Evolutionary conservation across 148 eudicot genomes (phyloP).

Genomic region (Silene conica): DNA sequence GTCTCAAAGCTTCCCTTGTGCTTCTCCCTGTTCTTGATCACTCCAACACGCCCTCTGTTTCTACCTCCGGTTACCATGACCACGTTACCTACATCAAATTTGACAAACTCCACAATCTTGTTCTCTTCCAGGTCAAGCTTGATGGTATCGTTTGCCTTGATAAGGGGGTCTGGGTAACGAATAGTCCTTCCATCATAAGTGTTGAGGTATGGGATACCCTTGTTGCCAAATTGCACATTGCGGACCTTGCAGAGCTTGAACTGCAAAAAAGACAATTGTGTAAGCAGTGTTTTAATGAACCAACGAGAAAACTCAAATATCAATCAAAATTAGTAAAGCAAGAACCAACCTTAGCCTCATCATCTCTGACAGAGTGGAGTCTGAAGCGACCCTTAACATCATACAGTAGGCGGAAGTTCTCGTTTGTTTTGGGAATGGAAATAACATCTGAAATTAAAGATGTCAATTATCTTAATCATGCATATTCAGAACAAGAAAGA

Average conservation of each 20-base stretch:
- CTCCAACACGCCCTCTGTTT: conserved; percentile 58
- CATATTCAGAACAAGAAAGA: too few relatives aligned
- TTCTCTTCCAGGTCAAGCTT: conserved; percentile 46
- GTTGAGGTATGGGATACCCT: conserved; percentile 57
- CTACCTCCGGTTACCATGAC: conserved; percentile 65
- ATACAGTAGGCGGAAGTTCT: conserved; percentile 57
- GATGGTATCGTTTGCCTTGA: conserved; percentile 55
- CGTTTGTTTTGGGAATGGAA: conserved; percentile 57
- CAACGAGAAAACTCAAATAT: neutral
- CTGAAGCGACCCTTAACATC: conserved; percentile 65
- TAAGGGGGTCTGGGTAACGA: conserved; percentile 56
- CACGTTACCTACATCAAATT: conserved; percentile 53
- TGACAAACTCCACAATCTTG: conserved; percentile 49
- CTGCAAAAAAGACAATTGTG: conserved; percentile 15
- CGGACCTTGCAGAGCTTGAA: conserved; percentile 65
- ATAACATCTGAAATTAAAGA: conserved; percentile 41
- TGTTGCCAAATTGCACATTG: conserved; percentile 48
- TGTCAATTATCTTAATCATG: too few relatives aligned
- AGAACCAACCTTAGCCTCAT: conserved; percentile 49
- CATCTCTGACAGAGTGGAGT: conserved; percentile 53
- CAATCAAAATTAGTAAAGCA: too few relatives aligned
- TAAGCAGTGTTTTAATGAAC: neutral
- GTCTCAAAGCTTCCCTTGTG: conserved; percentile 70
- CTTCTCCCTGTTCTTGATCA: conserved; percentile 58
- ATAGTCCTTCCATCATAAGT: conserved; percentile 58